These are phyloP conservation scores for Mycena leptocephala DNA, from an alignment of 768 basidiomycete genomes.

Conservation along the genomic window DNA sequence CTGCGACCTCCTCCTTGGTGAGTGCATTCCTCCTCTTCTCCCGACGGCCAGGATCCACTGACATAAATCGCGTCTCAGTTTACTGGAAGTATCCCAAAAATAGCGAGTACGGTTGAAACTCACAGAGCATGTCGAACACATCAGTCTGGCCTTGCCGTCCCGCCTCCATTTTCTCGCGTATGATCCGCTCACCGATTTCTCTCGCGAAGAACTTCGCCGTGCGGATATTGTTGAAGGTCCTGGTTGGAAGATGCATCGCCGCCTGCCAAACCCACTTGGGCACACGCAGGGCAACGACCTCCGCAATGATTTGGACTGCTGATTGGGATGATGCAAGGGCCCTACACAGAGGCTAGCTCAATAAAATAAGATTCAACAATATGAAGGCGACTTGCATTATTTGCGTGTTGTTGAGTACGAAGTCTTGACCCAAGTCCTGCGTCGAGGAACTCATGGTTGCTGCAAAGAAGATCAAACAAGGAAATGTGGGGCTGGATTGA, in stretches of 20 bases:
- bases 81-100: not conserved
- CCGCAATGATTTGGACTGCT: not conserved
- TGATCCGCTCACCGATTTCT: not conserved
- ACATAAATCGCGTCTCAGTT: not conserved
- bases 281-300: not conserved
- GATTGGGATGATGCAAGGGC: not conserved
- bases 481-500: not conserved
- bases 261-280: not conserved
- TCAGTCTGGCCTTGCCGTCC: not conserved
- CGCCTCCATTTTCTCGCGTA: not conserved
- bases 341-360: not conserved
- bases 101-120: not conserved
- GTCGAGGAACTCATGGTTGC: not conserved
- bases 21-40: slow-evolving; percentile 10
- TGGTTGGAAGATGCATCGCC: not conserved
- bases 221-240: slow-evolving; percentile 3
- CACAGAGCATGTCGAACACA: slow-evolving; percentile 3
- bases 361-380: not conserved
- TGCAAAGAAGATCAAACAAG: not conserved
- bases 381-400: not conserved
- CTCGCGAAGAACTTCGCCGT: not conserved
- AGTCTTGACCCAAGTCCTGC: not conserved
- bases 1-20: not conserved
- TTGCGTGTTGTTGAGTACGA: not conserved
- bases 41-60: not conserved